A percentile compares a stretch with the other conserved stretches of the same genome.
These are phyloP conservation scores for Russula sp. DNA, from an alignment of 768 basidiomycete species.

Conservation along the genomic window DNA sequence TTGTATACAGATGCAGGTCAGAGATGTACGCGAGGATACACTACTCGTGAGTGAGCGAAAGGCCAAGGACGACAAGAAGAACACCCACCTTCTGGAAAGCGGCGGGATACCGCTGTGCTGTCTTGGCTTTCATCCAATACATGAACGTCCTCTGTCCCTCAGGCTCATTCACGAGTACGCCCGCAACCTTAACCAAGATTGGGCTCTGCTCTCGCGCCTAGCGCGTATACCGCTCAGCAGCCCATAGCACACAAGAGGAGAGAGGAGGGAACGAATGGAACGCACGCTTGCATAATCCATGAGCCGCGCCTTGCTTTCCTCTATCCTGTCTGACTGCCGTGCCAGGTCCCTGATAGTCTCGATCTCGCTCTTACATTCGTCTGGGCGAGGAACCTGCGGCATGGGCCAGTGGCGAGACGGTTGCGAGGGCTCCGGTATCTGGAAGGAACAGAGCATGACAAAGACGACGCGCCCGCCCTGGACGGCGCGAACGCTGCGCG, in stretches of 20 bases:
- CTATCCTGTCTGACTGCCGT: slow-evolving; percentile 33
- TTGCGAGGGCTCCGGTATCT: slow-evolving; percentile 72
- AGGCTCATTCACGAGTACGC: slow-evolving; percentile 37
- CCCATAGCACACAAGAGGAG: not conserved
- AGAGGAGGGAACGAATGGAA: not conserved
- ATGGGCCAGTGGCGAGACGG: slow-evolving; percentile 62
- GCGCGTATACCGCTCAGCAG: not conserved
- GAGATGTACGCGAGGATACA: slow-evolving; percentile 78
- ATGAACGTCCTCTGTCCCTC: slow-evolving; percentile 46
- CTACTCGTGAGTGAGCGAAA: slow-evolving; percentile 31
- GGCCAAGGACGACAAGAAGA: not conserved
- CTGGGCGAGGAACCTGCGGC: slow-evolving; percentile 52
- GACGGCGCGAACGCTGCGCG: slow-evolving; percentile 42
- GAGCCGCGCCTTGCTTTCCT: slow-evolving; percentile 32
- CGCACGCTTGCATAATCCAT: slow-evolving; percentile 30
- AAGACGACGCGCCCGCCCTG: slow-evolving; percentile 50
- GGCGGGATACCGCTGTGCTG: slow-evolving; percentile 57
- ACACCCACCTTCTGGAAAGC: slow-evolving; percentile 67
- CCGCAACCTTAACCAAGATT: slow-evolving; percentile 56
- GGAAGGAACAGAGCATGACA: slow-evolving; percentile 76
- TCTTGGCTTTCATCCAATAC: slow-evolving; percentile 78
- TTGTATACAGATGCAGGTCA: slow-evolving; percentile 62
- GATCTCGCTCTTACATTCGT: slow-evolving; percentile 35
- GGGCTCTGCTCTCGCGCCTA: slow-evolving; percentile 68
- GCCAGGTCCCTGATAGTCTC: slow-evolving; percentile 30